Conservation (phyloP, 768 basidiomycete genomes). For the Russula sp. region DNA sequence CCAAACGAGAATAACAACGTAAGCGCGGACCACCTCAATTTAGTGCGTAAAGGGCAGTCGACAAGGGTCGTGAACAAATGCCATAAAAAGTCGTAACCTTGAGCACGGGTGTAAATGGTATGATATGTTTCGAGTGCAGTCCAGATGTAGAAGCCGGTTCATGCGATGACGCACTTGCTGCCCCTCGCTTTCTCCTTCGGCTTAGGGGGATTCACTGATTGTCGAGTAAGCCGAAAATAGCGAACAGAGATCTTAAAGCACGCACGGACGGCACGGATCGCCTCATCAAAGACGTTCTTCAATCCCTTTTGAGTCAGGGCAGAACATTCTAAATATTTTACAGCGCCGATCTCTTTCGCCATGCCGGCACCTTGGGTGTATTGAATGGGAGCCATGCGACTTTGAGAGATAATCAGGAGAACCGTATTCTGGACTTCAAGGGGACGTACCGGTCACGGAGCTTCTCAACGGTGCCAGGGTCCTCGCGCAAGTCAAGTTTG, state of each 20-base stretch:
- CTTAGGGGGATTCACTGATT: conserved; percentile 67
- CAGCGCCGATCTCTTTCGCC: conserved; percentile 90
- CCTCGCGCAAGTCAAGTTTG: conserved; percentile 95
- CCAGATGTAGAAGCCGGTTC: conserved; percentile 16
- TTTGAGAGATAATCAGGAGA: conserved; percentile 27
- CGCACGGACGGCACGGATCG: conserved; percentile 92
- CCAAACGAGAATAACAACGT: conserved; percentile 7
- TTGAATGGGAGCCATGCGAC: conserved; percentile 91
- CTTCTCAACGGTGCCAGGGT: conserved; percentile 87
- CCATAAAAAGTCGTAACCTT: conserved; percentile 58
- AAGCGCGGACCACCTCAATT: conserved; percentile 16
- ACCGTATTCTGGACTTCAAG: not conserved
- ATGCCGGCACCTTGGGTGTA: conserved; percentile 88
- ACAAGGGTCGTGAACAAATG: conserved; percentile 18
- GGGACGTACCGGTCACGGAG: conserved; percentile 72
- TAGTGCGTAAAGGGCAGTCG: conserved; percentile 25
- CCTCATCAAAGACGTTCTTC: conserved; percentile 99
- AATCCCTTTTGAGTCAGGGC: conserved; percentile 96
- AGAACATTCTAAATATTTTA: conserved; percentile 94
- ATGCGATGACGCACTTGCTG: conserved; percentile 60
- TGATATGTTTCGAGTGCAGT: conserved; percentile 37
- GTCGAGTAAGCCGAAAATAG: not conserved
- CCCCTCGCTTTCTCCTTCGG: conserved; percentile 46
- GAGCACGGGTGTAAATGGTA: conserved; percentile 64
- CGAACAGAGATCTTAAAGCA: conserved; percentile 24